Evolutionary conservation across 306 rosid genomes (phyloP).

Genomic region (Quercus parvula): DNA sequence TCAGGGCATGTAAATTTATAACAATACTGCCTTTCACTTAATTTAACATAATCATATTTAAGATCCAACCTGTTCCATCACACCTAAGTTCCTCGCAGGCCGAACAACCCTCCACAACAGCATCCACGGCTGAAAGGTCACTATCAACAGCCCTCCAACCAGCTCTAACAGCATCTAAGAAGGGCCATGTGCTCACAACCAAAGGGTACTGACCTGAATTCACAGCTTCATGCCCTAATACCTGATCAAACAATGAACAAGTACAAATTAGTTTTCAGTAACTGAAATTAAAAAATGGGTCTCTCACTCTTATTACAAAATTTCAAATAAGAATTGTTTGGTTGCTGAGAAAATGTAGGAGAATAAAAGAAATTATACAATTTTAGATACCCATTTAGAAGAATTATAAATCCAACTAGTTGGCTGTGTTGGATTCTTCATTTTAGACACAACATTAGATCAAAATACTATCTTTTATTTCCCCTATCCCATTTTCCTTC

Average conservation of each 20-base stretch:
- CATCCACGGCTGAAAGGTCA: conserved; percentile 78
- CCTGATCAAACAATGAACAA: conserved; percentile 30
- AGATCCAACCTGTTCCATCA: conserved; percentile 82
- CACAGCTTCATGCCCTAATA: conserved; percentile 39
- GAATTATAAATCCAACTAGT: background rate
- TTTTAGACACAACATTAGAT: background rate
- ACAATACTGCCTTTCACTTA: background rate
- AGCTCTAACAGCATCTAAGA: conserved; percentile 81
- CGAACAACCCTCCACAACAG: conserved; percentile 89
- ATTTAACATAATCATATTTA: background rate
- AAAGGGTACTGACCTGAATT: conserved; percentile 47
- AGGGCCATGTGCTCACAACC: conserved; percentile 96
- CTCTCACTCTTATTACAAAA: background rate
- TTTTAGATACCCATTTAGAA: background rate
- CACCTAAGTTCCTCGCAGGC: conserved; percentile 87
- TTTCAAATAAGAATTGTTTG: background rate
- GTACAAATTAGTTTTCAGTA: background rate
- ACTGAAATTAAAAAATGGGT: background rate
- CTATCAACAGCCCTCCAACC: conserved; percentile 74
- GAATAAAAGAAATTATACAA: background rate
- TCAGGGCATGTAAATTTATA: background rate
- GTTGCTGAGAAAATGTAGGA: background rate
- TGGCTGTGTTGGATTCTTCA: background rate
- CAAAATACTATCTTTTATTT: background rate
- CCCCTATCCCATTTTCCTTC: background rate